A percentile compares a stretch with the other conserved stretches of the same genome.
phyloP scores from a whole-genome alignment of 495 filamentous ascomycete genomes.

The Jackrogersella multiformis region DNA sequence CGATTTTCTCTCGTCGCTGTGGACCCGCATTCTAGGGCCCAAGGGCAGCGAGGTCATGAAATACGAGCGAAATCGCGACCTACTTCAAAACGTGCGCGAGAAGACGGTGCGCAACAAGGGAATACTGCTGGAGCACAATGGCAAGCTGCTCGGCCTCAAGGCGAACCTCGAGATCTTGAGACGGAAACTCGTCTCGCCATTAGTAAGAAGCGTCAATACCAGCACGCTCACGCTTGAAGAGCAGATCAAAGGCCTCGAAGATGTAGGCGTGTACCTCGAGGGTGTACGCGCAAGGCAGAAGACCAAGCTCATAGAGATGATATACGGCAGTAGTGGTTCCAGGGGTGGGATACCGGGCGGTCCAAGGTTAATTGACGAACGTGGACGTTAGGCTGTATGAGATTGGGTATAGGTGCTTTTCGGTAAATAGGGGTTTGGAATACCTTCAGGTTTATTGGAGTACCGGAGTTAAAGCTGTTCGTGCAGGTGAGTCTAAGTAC shows the following conservation, averaged over 20 bases:
- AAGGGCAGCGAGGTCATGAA: slow-evolving; percentile 77
- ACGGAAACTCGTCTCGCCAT: slow-evolving; percentile 79
- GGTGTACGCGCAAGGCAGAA: slow-evolving; percentile 80
- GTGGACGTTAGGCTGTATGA: slow-evolving; percentile 18
- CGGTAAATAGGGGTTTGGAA: background rate
- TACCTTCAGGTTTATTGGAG: slow-evolving; percentile 4
- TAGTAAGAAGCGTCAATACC: slow-evolving; percentile 74
- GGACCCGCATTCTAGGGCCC: slow-evolving; percentile 82
- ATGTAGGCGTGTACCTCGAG: slow-evolving; percentile 78
- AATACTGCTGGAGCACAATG: slow-evolving; percentile 83
- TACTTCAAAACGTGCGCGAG: slow-evolving; percentile 77
- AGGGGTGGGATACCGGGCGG: slow-evolving; percentile 17
- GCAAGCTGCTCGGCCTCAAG: slow-evolving; percentile 79
- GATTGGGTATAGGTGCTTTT: background rate
- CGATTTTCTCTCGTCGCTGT: slow-evolving; percentile 83
- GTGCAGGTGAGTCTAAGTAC: slow-evolving; percentile 29
- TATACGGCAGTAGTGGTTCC: slow-evolving; percentile 68
- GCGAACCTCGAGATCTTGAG: slow-evolving; percentile 80
- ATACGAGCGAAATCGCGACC: slow-evolving; percentile 84
- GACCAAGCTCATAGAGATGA: slow-evolving; percentile 79
- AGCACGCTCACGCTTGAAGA: slow-evolving; percentile 78
- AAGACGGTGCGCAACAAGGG: slow-evolving; percentile 88
- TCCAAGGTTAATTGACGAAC: slow-evolving; percentile 27
- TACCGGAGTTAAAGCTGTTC: slow-evolving; percentile 26
- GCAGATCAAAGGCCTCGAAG: slow-evolving; percentile 82